Evolutionary conservation across 2,329 filamentous ascomycete species (phyloP), one percentile per base, ranked within the genome.

Genomic region (Hymenoscyphus scutula): DNA sequence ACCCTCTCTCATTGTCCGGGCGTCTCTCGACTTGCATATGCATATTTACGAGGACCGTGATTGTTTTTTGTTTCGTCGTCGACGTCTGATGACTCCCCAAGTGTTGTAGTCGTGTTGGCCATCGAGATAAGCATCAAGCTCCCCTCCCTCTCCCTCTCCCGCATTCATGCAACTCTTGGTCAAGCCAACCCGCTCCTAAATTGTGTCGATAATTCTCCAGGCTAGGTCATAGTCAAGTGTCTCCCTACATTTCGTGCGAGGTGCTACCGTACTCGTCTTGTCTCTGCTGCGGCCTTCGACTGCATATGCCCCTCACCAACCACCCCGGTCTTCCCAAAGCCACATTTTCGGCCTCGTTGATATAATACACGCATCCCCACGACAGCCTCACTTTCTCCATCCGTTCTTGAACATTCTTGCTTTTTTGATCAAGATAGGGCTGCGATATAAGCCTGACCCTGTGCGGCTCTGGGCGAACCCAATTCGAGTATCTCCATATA

Each of bases 361-460:
- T 48, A 48, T 48, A 48, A 17, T n/a, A 30, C 27, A 25, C 48
- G 17, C 10, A 27, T 30, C 29, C 29, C 19, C 10, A 19, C 29
- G 59, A 19, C 4, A 38, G 59, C 59, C 59, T 61, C 59, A 61
- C 54, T 61, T 57, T 61, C 6, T 34, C 7, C 32, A 11, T 37
- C 34, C 5, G 27, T 23, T 19, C 41, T 23, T 48, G 23, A n/a
- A 29, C 15, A 19, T 29, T 30, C 15, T n/a, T 48, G 56, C n/a
- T 37, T 56, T 56, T 25, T 53, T 53, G 19, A 11, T 23, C n/a
- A 23, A 38, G 53, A 23, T 29, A 37, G 53, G 57, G 57, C 57
- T 53, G 45, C 25, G 57, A 32, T 55, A 45, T 34, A 15, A 13
- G 19, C 5, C 15, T 10, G 10, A 56, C 57, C 30, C 45, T 3